Conservation (phyloP, 1,284 basidiomycete species). For the Naganishia sp. region DNA sequence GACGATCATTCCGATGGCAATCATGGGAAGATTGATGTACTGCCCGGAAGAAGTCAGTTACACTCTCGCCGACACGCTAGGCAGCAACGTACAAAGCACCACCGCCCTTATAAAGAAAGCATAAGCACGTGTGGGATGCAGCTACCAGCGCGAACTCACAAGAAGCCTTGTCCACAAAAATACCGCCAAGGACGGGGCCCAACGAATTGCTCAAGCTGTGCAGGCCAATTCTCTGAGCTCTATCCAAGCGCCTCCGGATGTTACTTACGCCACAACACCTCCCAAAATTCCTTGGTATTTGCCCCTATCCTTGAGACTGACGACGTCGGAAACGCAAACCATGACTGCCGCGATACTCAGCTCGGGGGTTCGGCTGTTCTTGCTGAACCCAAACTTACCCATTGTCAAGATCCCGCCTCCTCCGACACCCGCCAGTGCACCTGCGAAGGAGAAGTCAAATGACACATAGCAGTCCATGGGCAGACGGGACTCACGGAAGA, state of each 20-base stretch:
- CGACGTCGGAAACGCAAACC: slow-evolving; percentile 46
- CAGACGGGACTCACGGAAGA: slow-evolving; percentile 61
- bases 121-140: not conserved
- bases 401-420: slow-evolving; percentile 51
- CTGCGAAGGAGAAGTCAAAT: slow-evolving; percentile 11
- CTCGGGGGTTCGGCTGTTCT: too few species aligned
- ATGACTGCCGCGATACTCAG: slow-evolving; percentile 1
- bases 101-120: slow-evolving; percentile 58
- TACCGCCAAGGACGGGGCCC: slow-evolving; percentile 53
- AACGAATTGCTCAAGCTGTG: slow-evolving; percentile 41
- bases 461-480: not conserved
- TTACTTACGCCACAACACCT: slow-evolving; percentile 41
- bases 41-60: slow-evolving; percentile 60
- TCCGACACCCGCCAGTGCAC: slow-evolving; percentile 42
- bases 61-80: slow-evolving; percentile 12
- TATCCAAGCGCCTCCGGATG: slow-evolving; percentile 23
- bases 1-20: slow-evolving; percentile 59
- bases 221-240: slow-evolving; percentile 2
- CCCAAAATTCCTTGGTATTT: slow-evolving; percentile 54
- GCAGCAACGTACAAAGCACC: slow-evolving; percentile 40
- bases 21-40: slow-evolving; percentile 68
- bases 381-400: not conserved
- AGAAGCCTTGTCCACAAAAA: slow-evolving; percentile 45
- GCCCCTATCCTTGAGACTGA: slow-evolving; percentile 52
- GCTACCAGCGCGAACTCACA: slow-evolving; percentile 10